These are phyloP conservation scores for Saccharomyces hybrid DNA, from an alignment of 1,139 yeast species.

Conservation along the genomic window DNA sequence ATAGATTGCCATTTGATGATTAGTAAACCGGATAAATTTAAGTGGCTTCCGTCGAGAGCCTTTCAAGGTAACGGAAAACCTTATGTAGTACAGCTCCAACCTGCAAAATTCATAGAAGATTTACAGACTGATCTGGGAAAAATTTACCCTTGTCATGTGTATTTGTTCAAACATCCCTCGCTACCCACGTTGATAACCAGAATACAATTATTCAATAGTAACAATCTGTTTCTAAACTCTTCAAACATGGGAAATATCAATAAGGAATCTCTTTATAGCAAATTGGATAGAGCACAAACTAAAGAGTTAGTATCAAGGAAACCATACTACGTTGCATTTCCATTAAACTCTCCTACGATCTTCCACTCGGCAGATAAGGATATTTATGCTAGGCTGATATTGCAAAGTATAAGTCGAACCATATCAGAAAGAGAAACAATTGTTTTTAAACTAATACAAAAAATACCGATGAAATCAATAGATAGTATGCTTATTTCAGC, in stretches of 20 bases:
- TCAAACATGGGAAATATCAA: constrained; percentile 2
- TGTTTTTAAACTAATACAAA: constrained; percentile 30
- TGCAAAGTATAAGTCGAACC: constrained; percentile 52
- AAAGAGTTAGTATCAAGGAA: constrained; percentile 44
- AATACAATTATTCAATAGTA: constrained; percentile 59
- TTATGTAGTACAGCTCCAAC: constrained; percentile 35
- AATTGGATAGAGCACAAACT: constrained; percentile 13
- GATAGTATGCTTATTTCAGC: constrained; percentile 37
- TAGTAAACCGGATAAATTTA: constrained; percentile 45
- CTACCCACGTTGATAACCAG: constrained; percentile 55
- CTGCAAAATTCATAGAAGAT: constrained; percentile 39
- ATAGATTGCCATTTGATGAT: constrained; percentile 59
- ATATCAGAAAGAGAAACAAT: constrained; percentile 37
- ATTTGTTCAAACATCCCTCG: constrained; percentile 61
- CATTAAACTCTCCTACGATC: constrained; percentile 58
- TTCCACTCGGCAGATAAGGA: constrained; percentile 54
- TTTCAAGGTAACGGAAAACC: constrained; percentile 37
- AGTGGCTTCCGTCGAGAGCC: constrained; percentile 56
- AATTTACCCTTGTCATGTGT: constrained; percentile 50
- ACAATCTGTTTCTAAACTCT: constrained; percentile 8
- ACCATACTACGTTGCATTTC: constrained; percentile 61
- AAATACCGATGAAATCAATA: constrained; percentile 45
- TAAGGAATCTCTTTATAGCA: constrained; percentile 16
- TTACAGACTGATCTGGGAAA: constrained; percentile 44
- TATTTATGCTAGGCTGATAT: constrained; percentile 43